These are phyloP conservation scores for Kwoniella shivajii DNA, from an alignment of 1,284 basidiomycete genomes.

Conservation along the genomic window DNA sequence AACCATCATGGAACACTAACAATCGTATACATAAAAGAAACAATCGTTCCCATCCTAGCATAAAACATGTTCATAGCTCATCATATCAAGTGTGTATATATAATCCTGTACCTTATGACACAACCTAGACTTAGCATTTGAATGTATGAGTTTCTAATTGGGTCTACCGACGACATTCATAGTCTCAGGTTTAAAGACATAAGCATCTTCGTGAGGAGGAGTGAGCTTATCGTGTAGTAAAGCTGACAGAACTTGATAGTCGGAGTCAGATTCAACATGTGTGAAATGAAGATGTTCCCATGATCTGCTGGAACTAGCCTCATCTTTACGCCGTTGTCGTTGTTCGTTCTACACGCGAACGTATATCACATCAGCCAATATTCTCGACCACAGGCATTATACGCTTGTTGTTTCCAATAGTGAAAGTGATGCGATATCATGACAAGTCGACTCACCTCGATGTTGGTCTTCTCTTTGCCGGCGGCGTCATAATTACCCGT, in stretches of 20 bases:
- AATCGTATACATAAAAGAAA: no score
- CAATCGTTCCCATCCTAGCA: no score
- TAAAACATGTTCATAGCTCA: neutral
- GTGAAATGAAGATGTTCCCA: constrained; percentile 80
- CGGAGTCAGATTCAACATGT: constrained; percentile 66
- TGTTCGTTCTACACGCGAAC: constrained; percentile 73
- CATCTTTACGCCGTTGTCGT: constrained; percentile 83
- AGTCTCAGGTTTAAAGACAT: constrained; percentile 39
- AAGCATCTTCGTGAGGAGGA: constrained; percentile 52
- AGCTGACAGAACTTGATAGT: constrained; percentile 62
- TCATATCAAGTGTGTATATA: neutral
- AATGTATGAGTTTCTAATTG: neutral
- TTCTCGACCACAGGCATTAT: no score
- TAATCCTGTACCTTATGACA: neutral
- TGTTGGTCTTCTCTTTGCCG: constrained; percentile 81
- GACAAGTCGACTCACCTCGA: constrained; percentile 68
- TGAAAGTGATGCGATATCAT: no score
- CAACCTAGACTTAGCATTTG: neutral
- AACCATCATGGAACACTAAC: no score
- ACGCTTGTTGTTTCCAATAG: no score
- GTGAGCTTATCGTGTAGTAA: constrained; percentile 51
- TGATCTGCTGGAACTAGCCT: constrained; percentile 67
- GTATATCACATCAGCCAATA: no score
- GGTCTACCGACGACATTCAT: constrained; percentile 5
- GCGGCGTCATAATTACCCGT: constrained; percentile 91